phyloP scores from a whole-genome alignment of 2,329 filamentous ascomycete genomes.

The Aspergillus sp. region DNA sequence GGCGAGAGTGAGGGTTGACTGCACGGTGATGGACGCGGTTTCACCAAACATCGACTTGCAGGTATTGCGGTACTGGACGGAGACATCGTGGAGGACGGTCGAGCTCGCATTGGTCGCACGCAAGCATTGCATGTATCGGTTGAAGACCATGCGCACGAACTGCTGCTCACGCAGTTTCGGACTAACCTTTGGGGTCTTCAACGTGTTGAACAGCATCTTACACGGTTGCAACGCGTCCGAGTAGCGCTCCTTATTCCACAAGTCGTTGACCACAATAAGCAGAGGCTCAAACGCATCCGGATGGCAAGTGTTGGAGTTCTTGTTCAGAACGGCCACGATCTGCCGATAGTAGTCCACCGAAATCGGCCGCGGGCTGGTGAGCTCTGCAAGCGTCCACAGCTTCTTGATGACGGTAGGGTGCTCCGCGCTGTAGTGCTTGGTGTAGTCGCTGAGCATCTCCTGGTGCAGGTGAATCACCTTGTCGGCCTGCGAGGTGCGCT shows the following conservation, averaged over 20 bases:
- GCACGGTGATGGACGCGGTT: constrained; percentile 35
- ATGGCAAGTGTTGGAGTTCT: constrained; percentile 31
- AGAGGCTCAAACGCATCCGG: constrained; percentile 39
- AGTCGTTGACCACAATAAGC: constrained; percentile 36
- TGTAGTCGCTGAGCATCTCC: constrained; percentile 39
- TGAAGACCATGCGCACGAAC: constrained; percentile 33
- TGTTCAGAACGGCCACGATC: constrained; percentile 37
- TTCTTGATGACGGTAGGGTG: constrained; percentile 36
- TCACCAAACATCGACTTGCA: constrained; percentile 35
- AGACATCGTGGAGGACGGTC: constrained; percentile 31
- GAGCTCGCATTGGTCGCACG: constrained; percentile 32
- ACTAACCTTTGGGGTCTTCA: constrained; percentile 31
- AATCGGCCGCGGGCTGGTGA: constrained; percentile 35
- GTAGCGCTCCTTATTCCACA: constrained; percentile 38
- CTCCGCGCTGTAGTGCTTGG: constrained; percentile 30
- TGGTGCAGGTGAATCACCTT: constrained; percentile 36
- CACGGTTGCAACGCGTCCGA: constrained; percentile 36
- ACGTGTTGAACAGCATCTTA: constrained; percentile 35
- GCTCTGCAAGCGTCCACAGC: constrained; percentile 35
- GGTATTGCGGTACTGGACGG: constrained; percentile 32
- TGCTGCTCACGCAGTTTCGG: constrained; percentile 31
- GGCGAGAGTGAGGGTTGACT: constrained; percentile 34
- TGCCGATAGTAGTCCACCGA: constrained; percentile 39
- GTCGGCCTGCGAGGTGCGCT: constrained; percentile 31
- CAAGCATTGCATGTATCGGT: constrained; percentile 36